Conservation (phyloP, 139 green algal species). For the Picochlorum costavermella region DNA sequence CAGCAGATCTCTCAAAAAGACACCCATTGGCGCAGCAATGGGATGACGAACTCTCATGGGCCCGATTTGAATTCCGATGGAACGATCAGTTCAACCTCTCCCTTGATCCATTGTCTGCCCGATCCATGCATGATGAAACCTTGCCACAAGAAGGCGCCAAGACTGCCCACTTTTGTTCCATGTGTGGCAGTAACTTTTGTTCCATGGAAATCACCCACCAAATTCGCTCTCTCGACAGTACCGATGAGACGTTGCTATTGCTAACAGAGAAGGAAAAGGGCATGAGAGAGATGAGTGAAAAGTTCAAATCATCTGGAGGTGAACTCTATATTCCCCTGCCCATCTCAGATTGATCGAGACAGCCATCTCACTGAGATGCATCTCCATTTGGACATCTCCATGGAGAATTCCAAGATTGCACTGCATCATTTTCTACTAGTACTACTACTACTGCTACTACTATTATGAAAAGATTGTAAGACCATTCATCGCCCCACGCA, state of each 20-base stretch:
- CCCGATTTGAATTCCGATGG: slow-evolving; percentile 96
- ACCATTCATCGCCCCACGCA: no score
- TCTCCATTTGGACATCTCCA: no score
- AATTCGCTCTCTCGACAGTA: slow-evolving; percentile 7
- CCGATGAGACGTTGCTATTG: slow-evolving; percentile 2
- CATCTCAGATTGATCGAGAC: no score
- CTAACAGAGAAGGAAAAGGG: slow-evolving; percentile 25
- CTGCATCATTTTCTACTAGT: no score
- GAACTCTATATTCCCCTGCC: slow-evolving; percentile 55
- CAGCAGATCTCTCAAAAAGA: slow-evolving; percentile 90
- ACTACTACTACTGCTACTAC: no score
- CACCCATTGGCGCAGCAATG: slow-evolving; percentile 74
- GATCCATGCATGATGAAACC: slow-evolving; percentile 76
- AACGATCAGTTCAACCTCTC: slow-evolving; percentile 91
- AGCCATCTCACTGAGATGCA: no score
- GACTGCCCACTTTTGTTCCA: slow-evolving; percentile 63
- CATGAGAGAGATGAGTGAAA: slow-evolving; percentile 73
- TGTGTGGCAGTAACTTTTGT: slow-evolving; percentile 93
- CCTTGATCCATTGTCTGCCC: slow-evolving; percentile 83
- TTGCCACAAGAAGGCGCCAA: slow-evolving; percentile 70
- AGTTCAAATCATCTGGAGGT: slow-evolving; percentile 63
- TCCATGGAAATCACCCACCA: slow-evolving; percentile 82
- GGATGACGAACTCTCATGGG: slow-evolving; percentile 82
- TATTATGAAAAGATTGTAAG: no score
- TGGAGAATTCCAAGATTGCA: no score